phyloP scores from a whole-genome alignment of 768 basidiomycete genomes.

The Favolaschia claudopus region DNA sequence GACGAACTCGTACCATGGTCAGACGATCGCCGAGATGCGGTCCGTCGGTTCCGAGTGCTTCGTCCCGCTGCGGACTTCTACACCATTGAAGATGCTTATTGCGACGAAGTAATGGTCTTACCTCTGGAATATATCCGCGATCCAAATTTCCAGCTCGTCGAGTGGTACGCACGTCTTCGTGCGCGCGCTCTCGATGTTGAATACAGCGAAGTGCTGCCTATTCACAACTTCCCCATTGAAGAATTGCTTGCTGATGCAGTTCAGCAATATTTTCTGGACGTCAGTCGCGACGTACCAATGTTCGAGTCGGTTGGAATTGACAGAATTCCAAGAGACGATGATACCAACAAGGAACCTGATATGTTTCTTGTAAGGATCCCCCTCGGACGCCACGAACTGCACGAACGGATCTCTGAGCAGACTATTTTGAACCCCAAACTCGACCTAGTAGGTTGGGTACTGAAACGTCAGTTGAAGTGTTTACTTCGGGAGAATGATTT shows the following conservation, averaged over 20 bases:
- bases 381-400: too few species aligned
- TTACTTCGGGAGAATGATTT: neutral
- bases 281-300: neutral
- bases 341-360: neutral
- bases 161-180: slow-evolving; percentile 2
- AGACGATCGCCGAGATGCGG: neutral
- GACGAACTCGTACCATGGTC: neutral
- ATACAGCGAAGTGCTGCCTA: neutral
- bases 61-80: neutral
- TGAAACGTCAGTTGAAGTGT: neutral
- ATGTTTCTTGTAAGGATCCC: too few species aligned
- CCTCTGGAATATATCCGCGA: slow-evolving; percentile 6
- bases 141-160: neutral
- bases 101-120: neutral
- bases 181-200: neutral
- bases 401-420: neutral
- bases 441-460: too few species aligned
- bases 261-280: slow-evolving; percentile 2
- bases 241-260: neutral
- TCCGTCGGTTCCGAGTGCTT: neutral
- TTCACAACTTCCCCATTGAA: neutral
- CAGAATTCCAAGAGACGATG: neutral
- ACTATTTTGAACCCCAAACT: neutral
- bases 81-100: neutral
- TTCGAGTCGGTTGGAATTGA: neutral